These are phyloP conservation scores for Macrophomina tecta DNA, from an alignment of 2,329 filamentous ascomycete species.

Conservation along the genomic window DNA sequence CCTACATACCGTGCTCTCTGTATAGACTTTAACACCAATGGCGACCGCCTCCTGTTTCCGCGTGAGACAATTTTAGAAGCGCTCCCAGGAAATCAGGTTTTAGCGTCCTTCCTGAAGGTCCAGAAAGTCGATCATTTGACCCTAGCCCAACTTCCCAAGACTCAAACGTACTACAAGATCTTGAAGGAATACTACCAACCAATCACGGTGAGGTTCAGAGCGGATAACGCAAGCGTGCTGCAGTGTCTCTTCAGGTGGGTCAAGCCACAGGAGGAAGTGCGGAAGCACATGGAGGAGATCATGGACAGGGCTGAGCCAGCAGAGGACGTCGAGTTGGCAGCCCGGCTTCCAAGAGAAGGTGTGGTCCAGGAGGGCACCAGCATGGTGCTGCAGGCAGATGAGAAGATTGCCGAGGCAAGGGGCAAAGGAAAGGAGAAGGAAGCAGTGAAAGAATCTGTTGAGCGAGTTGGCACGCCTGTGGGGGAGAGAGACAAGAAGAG, in stretches of 20 bases:
- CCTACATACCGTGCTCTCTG: conserved; percentile 36
- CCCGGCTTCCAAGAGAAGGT: conserved; percentile 57
- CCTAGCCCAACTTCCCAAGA: conserved; percentile 66
- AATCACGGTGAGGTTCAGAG: conserved; percentile 67
- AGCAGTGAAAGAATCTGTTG: conserved; percentile 5
- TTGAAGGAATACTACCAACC: conserved; percentile 65
- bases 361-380: conserved; percentile 36
- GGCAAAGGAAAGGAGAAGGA: conserved; percentile 4
- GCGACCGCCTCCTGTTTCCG: conserved; percentile 79
- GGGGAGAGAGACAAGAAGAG: conserved; percentile 17
- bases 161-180: conserved; percentile 40
- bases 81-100: conserved; percentile 64
- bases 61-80: conserved; percentile 79
- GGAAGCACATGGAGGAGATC: conserved; percentile 47
- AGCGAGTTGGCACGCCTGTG: conserved; percentile 12
- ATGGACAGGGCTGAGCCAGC: conserved; percentile 64
- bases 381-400: conserved; percentile 27
- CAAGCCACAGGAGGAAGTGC: conserved; percentile 49
- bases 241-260: conserved; percentile 63
- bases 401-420: neutral
- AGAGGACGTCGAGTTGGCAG: conserved; percentile 61
- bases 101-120: conserved; percentile 75
- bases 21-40: conserved; percentile 53
- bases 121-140: conserved; percentile 27
- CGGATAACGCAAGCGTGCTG: conserved; percentile 58